Percentiles rank a stretch among this genome's conserved stretches.
phyloP scores from a whole-genome alignment of 2,329 filamentous ascomycete species.

The Sclerotiophoma versabilis region DNA sequence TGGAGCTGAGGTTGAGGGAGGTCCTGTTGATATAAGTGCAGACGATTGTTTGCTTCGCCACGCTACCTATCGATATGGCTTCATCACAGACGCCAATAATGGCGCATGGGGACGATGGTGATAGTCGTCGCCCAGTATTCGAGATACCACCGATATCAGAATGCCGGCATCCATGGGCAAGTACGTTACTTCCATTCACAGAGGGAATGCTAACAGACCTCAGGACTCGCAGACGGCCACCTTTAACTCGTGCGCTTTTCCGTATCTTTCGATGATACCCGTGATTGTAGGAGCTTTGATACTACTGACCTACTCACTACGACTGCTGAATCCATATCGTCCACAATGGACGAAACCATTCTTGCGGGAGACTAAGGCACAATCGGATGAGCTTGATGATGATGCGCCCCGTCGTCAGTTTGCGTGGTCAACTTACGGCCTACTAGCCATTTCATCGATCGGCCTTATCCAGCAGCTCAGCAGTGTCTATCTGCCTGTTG shows the following conservation, averaged over 20 bases:
- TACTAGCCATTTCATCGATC: slow-evolving; percentile 34
- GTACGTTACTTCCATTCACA: not conserved
- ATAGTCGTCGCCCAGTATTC: not conserved
- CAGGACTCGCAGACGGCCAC: slow-evolving; percentile 48
- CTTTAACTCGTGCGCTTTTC: slow-evolving; percentile 52
- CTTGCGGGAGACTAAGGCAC: slow-evolving; percentile 46
- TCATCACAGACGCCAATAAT: slow-evolving; percentile 34
- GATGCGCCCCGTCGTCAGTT: slow-evolving; percentile 38
- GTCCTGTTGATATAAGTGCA: slow-evolving; percentile 22
- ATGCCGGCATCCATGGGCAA: slow-evolving; percentile 41
- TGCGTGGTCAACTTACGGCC: slow-evolving; percentile 29
- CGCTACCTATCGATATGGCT: slow-evolving; percentile 28
- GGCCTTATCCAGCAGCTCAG: slow-evolving; percentile 38
- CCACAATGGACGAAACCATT: slow-evolving; percentile 63
- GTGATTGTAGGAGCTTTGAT: slow-evolving; percentile 47
- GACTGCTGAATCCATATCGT: slow-evolving; percentile 42
- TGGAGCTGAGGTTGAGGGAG: slow-evolving; percentile 32
- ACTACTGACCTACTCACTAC: slow-evolving; percentile 47
- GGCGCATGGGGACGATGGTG: not conserved
- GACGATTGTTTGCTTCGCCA: slow-evolving; percentile 2
- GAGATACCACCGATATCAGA: slow-evolving; percentile 28
- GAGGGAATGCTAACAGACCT: slow-evolving; percentile 16
- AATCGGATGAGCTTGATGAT: slow-evolving; percentile 41
- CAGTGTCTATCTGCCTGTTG: slow-evolving; percentile 17
- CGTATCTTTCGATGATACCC: slow-evolving; percentile 49